Evolutionary conservation across 176 grass and related monocot genomes (phyloP), one percentile per base, ranked within the genome.

Genomic region (Stipa capillata): DNA sequence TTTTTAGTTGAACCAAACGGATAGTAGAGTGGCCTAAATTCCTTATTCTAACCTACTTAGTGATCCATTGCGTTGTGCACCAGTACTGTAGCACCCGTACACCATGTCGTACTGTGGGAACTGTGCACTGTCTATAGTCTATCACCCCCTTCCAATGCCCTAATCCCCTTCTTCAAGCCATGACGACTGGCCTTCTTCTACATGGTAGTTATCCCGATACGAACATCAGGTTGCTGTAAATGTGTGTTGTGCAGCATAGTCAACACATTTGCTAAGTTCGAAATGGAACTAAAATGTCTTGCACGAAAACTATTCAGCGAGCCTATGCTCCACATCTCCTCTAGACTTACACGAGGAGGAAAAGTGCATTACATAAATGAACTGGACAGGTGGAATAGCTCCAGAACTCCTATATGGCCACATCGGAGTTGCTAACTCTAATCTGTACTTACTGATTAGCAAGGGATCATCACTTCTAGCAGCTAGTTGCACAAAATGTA

Each of bases 21-120:
- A 41, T 7, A 45, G 37, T 28, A 57, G 20, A 41, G 41, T 84
- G 72, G 29, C 63, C 28, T 36, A 40, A 20, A 57, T 84, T 76
- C 36, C 59, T 23, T 75, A 83, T 53, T 75, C 47, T 56, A 75
- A n/a, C 40, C 5, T 77, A 66, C 37, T 58, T 77, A 57, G 15
- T 12, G 53, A 69, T 48, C 16, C 57, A 78, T 18, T 68, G 14
- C 28, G 14, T 15, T 68, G 23, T 6, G 24, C 33, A 65, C 33
- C 8, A 21, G 34, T 65, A 39, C 34, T n/a, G 61, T 65, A 37
- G 34, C 61, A 39, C 18, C 18, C 34, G 39, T 65, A 65, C 61
- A 23, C 18, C 39, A 65, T 23, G 39, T 21, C 14, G 8, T 60
- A 32, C 17, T 33, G 28, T 60, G 8, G 28, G 13, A 0, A 31